Base-by-base conservation (phyloP, 208 protist genomes). In the Endotrypanum monterogeii region DNA sequence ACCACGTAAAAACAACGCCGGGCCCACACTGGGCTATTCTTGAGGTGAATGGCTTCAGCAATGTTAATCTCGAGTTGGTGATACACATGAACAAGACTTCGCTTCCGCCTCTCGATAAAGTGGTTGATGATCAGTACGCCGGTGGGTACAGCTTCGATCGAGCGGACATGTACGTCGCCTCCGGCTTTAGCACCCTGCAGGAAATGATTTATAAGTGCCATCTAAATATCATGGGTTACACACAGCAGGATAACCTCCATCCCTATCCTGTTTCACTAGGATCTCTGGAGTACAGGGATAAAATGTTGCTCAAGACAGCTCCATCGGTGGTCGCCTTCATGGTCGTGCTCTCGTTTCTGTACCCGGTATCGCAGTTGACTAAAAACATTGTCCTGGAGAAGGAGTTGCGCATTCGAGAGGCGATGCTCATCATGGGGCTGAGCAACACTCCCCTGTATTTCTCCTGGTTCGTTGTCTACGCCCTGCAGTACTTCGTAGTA, bases 401-500 rank as follows among this genome's bases (percentile, higher is more conserved):
- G 79, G 93, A 97, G 76, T 65, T 94, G 67, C 89, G 89, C 35
- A 84, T 97, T 28, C 86, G 89, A 30, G 88, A 97, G 74, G 84
- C 88, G 30, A 89, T 96, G 84, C 78, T 93, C n/a, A 96, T 97
- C 72, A 97, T 97, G 93, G 93, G 93, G 14, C 80, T 97, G 7
- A 76, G 70, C 35, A 76, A 89, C 76, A 62, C 67, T 23, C 74
- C 83, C 35, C 83, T 94, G 66, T 93, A 92, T 63, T 44, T 88
- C 3, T 65, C 78, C 2, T 93, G 82, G 84, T 83, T 90, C 48
- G 50, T 97, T 11, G 71, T 87, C 46, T 88, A 82, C 85, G 76
- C 87, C 84, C 46, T 77, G 65, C 68, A 81, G 55, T 89, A 89
- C 67, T 50, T 88, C 3, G 58, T 88, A 20, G 74, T 87, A 74